These are phyloP conservation scores for Bacidia rubella DNA, from an alignment of 495 filamentous ascomycete species.

Conservation along the genomic window DNA sequence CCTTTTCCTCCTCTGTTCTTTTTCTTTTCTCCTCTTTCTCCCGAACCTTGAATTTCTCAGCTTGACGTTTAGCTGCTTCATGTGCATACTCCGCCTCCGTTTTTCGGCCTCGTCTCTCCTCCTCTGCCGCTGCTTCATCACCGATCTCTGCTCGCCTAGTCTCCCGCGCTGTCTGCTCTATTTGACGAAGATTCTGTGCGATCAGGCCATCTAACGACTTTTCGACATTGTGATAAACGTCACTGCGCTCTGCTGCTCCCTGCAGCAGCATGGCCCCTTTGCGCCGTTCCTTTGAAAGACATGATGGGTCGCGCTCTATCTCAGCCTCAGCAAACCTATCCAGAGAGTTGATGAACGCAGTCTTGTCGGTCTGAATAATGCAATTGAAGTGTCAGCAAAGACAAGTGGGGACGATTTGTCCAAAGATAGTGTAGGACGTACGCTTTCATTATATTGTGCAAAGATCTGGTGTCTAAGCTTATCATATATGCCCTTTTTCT, in stretches of 20 bases:
- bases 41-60: constrained; percentile 49
- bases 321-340: constrained; percentile 64
- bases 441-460: constrained; percentile 64
- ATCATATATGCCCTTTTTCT: constrained; percentile 87
- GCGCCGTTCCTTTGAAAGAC: constrained; percentile 62
- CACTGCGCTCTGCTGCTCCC: constrained; percentile 69
- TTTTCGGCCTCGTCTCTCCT: constrained; percentile 56
- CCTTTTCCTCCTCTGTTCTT: constrained; percentile 55
- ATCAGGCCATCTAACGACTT: constrained; percentile 54
- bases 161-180: constrained; percentile 54
- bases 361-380: constrained; percentile 28
- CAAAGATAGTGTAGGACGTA: constrained; percentile 28
- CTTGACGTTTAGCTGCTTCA: constrained; percentile 51
- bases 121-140: constrained; percentile 52
- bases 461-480: constrained; percentile 67
- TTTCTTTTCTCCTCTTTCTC: constrained; percentile 46
- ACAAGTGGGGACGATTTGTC: background rate
- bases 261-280: constrained; percentile 77
- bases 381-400: constrained; percentile 5
- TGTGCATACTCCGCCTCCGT: constrained; percentile 71
- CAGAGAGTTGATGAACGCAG: constrained; percentile 49
- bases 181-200: constrained; percentile 44
- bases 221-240: constrained; percentile 65
- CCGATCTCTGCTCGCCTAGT: constrained; percentile 63
- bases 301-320: constrained; percentile 62